These are phyloP conservation scores for Irpex sp. DNA, from an alignment of 1,284 basidiomycete species.

Conservation along the genomic window DNA sequence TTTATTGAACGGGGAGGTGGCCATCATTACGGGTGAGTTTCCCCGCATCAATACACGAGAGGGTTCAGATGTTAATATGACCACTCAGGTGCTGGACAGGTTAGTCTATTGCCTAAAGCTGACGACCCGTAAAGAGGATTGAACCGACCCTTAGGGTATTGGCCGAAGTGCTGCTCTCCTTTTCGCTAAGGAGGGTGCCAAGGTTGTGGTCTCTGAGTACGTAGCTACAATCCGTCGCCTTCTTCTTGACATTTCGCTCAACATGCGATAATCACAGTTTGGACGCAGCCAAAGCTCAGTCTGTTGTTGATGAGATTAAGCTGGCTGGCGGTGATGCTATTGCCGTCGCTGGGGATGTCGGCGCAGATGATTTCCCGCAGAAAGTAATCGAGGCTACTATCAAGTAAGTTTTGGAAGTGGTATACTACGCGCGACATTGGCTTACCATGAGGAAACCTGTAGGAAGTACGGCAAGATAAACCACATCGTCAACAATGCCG, in stretches of 20 bases:
- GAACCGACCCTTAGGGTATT: constrained; percentile 54
- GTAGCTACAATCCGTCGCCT: constrained; percentile 17
- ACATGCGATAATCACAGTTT: constrained; percentile 41
- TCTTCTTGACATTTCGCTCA: background rate
- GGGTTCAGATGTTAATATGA: background rate
- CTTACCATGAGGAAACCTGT: constrained; percentile 1
- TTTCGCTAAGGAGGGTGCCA: constrained; percentile 84
- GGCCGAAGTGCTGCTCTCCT: constrained; percentile 71
- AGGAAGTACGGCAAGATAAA: constrained; percentile 81
- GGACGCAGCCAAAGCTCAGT: constrained; percentile 60
- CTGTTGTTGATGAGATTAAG: constrained; percentile 75
- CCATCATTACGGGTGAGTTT: constrained; percentile 75
- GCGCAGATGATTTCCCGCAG: constrained; percentile 80
- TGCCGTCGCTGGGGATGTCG: constrained; percentile 72
- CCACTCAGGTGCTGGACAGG: constrained; percentile 68
- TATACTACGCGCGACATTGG: too few species aligned
- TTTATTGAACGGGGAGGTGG: constrained; percentile 73
- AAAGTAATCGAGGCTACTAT: constrained; percentile 75
- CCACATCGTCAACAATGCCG: constrained; percentile 86
- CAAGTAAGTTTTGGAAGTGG: constrained; percentile 41
- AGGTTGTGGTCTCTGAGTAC: constrained; percentile 82
- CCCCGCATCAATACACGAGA: background rate
- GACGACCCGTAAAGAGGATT: background rate
- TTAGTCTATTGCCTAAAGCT: constrained; percentile 22
- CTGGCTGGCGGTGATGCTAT: constrained; percentile 71